A percentile compares a stretch with the other conserved stretches of the same genome.
phyloP scores from a whole-genome alignment of 225 moss, liverwort and hornwort species.

The Rhytidiadelphus loreus region DNA sequence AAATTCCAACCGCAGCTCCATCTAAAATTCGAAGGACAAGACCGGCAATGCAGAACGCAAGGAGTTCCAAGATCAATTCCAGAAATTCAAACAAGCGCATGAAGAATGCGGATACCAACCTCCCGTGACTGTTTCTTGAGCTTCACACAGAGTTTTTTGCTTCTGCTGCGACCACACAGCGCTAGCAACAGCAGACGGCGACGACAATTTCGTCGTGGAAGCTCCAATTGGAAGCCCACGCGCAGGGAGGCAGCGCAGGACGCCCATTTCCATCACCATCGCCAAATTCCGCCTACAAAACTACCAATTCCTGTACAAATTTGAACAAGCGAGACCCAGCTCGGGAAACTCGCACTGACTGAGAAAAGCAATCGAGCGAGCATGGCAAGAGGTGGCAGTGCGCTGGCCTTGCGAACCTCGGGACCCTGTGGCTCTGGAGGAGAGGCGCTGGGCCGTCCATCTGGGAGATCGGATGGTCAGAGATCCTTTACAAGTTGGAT shows the following conservation, averaged over 20 bases:
- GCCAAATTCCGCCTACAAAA: not conserved
- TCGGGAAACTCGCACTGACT: slow-evolving; percentile 4
- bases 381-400: not conserved
- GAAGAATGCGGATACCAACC: not conserved
- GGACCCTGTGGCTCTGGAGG: slow-evolving; percentile 13
- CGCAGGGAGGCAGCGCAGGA: slow-evolving; percentile 26
- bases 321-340: not conserved
- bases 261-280: slow-evolving; percentile 11
- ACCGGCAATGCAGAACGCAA: not conserved
- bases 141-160: slow-evolving; percentile 41
- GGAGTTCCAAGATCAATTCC: not conserved
- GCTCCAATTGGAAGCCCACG: slow-evolving; percentile 36
- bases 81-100: too few species aligned
- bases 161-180: not conserved
- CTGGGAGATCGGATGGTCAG: not conserved
- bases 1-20: not conserved
- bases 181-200: not conserved
- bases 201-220: not conserved
- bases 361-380: not conserved
- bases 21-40: not conserved
- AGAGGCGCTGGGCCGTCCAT: slow-evolving; percentile 10
- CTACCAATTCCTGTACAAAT: not conserved
- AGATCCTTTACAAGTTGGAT: not conserved
- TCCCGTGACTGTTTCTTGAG: slow-evolving; percentile 55
- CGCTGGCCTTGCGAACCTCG: not conserved